These are phyloP conservation scores for Cyclanthera cordifolia DNA, from an alignment of 306 rosid genomes.

Conservation along the genomic window DNA sequence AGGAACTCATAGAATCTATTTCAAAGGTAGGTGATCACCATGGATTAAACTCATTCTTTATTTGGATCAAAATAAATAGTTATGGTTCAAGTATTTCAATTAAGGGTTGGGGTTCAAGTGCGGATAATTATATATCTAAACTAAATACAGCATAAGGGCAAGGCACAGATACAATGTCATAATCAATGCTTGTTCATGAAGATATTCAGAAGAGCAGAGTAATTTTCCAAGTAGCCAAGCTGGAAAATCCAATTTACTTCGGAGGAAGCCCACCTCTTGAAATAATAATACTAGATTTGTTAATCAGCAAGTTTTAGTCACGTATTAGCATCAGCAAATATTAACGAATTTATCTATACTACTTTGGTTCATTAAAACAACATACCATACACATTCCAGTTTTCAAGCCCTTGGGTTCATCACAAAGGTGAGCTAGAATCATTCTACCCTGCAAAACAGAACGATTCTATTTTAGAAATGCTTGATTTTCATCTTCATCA, in stretches of 20 bases:
- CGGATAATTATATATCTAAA: not conserved
- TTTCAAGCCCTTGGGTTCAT: constrained; percentile 97
- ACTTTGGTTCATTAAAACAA: not conserved
- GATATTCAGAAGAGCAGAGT: not conserved
- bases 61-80: not conserved
- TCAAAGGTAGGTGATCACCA: too few species aligned
- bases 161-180: not conserved
- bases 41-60: too few species aligned
- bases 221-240: not conserved
- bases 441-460: constrained; percentile 73
- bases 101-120: not conserved
- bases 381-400: constrained; percentile 99
- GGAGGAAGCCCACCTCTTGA: not conserved
- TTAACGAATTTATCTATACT: not conserved
- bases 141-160: not conserved
- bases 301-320: not conserved
- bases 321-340: not conserved
- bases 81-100: not conserved
- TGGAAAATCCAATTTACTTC: not conserved
- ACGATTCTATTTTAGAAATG: not conserved
- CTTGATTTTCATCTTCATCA: not conserved
- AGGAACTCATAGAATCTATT: too few species aligned
- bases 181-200: not conserved
- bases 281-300: not conserved
- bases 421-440: constrained; percentile 93